Percentiles rank a stretch among this genome's conserved stretches.
Conservation (phyloP, 2,329 filamentous ascomycete genomes). For the Polychaeton citri region DNA sequence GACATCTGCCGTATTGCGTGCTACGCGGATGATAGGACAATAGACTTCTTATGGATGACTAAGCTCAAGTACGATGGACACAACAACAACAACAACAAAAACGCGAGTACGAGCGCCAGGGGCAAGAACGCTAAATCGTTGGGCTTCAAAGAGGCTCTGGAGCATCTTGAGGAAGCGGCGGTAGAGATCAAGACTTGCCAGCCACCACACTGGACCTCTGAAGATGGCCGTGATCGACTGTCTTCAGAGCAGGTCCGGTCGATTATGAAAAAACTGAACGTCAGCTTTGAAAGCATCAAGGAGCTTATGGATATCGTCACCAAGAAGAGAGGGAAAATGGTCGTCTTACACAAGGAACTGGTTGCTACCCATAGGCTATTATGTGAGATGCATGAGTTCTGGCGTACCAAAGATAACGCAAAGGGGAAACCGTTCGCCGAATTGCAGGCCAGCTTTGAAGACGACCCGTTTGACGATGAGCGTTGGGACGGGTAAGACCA, state of each 20-base stretch:
- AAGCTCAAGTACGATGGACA: conserved; percentile 5
- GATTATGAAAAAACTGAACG: conserved; percentile 6
- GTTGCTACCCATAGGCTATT: not conserved
- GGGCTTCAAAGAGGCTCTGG: conserved; percentile 5
- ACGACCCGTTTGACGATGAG: not conserved
- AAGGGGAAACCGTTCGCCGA: not conserved
- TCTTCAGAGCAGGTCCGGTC: conserved; percentile 4
- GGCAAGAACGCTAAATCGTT: conserved; percentile 3
- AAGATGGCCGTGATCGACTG: conserved; percentile 1
- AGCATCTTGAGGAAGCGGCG: not conserved
- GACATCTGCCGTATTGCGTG: not conserved
- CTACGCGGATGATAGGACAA: not conserved
- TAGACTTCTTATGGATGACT: conserved; percentile 1
- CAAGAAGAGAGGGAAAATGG: not conserved
- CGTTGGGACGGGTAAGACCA: no score
- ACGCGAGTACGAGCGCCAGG: conserved; percentile 12
- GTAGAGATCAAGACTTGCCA: conserved; percentile 5
- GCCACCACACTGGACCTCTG: conserved; percentile 2
- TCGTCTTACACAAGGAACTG: not conserved
- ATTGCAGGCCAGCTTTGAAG: not conserved
- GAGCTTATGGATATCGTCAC: not conserved
- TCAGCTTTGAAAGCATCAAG: not conserved
- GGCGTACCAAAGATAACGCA: not conserved
- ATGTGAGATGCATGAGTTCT: not conserved
- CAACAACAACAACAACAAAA: no score